Percentiles rank a stretch among this genome's conserved stretches.
Evolutionary conservation across 2,329 filamentous ascomycete species (phyloP).

Genomic region (Nigrospora osmanthi): DNA sequence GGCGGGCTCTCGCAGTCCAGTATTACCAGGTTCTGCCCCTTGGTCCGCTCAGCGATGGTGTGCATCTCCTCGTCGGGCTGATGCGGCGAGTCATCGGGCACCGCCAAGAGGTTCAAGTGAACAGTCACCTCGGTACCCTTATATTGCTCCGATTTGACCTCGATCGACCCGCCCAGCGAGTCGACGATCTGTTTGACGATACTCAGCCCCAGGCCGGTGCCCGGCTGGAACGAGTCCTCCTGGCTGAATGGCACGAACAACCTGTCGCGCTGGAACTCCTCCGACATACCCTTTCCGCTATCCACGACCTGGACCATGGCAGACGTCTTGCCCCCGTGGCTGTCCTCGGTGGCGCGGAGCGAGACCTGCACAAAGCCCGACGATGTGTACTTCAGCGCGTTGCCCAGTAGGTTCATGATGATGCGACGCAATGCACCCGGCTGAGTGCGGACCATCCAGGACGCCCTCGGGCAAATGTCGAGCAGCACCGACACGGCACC

Average conservation of each 20-base stretch:
- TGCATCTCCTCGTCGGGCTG: constrained; percentile 9
- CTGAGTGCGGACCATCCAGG: constrained; percentile 46
- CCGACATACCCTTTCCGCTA: constrained; percentile 57
- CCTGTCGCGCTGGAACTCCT: constrained; percentile 50
- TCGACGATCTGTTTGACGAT: constrained; percentile 56
- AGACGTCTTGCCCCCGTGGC: too few species aligned
- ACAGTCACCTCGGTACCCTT: constrained; percentile 48
- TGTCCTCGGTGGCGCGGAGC: constrained; percentile 5
- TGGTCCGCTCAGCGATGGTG: constrained; percentile 5
- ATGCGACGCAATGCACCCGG: constrained; percentile 43
- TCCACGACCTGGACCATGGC: constrained; percentile 36
- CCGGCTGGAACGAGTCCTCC: constrained; percentile 52
- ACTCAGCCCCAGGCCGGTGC: constrained; percentile 54
- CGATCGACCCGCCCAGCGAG: constrained; percentile 50
- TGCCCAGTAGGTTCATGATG: constrained; percentile 56
- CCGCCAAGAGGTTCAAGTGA: constrained; percentile 28
- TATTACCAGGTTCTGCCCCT: constrained; percentile 10
- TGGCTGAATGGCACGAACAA: constrained; percentile 57
- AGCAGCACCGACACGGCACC: constrained; percentile 37
- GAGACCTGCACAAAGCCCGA: constrained; percentile 39
- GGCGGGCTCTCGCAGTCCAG: constrained; percentile 6
- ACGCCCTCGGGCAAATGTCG: constrained; percentile 35
- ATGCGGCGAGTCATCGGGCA: neutral
- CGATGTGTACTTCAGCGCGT: constrained; percentile 54
- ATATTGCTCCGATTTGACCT: constrained; percentile 43